Evolutionary conservation across 495 filamentous ascomycete genomes (phyloP), one percentile per base, ranked within the genome.

Genomic region (Annulohypoxylon nitens): DNA sequence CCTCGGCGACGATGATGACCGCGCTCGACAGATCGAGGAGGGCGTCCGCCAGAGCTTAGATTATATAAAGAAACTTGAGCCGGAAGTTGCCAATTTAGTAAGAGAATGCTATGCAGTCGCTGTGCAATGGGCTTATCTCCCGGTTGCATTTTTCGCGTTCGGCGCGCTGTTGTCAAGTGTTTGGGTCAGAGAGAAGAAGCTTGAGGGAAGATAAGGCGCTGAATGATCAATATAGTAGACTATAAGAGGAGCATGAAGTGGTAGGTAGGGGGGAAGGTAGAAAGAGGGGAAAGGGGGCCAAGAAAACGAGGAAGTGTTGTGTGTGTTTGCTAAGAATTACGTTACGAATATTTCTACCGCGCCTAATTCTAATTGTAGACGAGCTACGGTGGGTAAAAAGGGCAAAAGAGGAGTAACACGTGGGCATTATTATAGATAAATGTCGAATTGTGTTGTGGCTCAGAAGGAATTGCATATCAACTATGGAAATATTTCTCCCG

Each of bases 41-140:
- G 68, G 85, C 10, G 93, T 96, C 11, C 86, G 93, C 47, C 83
- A 92, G 81, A 93, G 90, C 75, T 82, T 97, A 34, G 88, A 91
- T 23, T 93, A 86, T 71, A 90, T 95, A 77, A 87, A 86, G 61
- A 84, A 79, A 1, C 82, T 97, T n/a, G 88, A 91, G 4, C 89
- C 91, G 0, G 83, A 77, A 1, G 79, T 91, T 4, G 87, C 85
- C 37, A 81, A 79, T 16, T 78, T 92, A 23, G 93, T 97, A n/a
- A 85, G 89, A 16, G 75, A 81, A 18, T 93, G 91, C 78, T 97
- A 95, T 81, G 75, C 79, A 37, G 51, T 67, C 5, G 78, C 80
- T 55, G 82, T 77, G 4, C 71, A 78, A 63, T 74, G 70, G 53
- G 78, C 81, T 7, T 83, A 85, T 48, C 67, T 78, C 3, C 64